Evolutionary conservation across 768 basidiomycete genomes (phyloP).

Genomic region (Mycena vulgaris): DNA sequence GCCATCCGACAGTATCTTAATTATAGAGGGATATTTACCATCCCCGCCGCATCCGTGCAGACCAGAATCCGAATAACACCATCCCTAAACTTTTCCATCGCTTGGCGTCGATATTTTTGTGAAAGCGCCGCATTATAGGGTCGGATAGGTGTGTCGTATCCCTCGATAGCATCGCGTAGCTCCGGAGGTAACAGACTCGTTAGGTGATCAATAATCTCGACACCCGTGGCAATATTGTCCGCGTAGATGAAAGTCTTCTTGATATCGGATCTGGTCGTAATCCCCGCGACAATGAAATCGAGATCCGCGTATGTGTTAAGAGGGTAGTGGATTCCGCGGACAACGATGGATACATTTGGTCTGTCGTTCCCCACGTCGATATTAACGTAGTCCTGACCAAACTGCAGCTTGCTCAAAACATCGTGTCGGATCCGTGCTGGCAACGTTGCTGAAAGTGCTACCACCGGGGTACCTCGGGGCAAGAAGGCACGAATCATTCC

Average conservation of each 20-base stretch:
- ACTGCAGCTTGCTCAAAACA: constrained; percentile 14
- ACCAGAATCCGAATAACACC: constrained; percentile 48
- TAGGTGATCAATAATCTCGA: constrained; percentile 46
- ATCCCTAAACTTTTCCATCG: constrained; percentile 44
- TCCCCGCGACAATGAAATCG: constrained; percentile 47
- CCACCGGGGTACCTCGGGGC: not conserved
- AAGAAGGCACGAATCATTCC: constrained; percentile 5
- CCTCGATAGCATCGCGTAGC: too few relatives aligned
- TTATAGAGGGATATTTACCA: constrained; percentile 39
- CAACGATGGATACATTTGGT: constrained; percentile 50
- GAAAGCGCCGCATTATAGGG: constrained; percentile 47
- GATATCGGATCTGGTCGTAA: not conserved
- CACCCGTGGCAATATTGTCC: constrained; percentile 23
- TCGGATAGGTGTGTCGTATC: constrained; percentile 32
- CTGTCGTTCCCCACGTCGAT: constrained; percentile 44
- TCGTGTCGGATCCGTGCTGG: constrained; percentile 2
- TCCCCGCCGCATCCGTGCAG: constrained; percentile 55
- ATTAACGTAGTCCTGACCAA: not conserved
- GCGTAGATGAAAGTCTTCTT: constrained; percentile 8
- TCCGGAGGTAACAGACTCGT: not conserved
- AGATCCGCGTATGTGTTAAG: constrained; percentile 51
- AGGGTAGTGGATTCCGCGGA: constrained; percentile 51
- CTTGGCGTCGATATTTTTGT: constrained; percentile 37
- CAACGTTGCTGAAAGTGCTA: not conserved
- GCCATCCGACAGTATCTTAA: not conserved